Base-by-base conservation (phyloP, 345 rosid genomes). In the Mercurialis annua region DNA sequence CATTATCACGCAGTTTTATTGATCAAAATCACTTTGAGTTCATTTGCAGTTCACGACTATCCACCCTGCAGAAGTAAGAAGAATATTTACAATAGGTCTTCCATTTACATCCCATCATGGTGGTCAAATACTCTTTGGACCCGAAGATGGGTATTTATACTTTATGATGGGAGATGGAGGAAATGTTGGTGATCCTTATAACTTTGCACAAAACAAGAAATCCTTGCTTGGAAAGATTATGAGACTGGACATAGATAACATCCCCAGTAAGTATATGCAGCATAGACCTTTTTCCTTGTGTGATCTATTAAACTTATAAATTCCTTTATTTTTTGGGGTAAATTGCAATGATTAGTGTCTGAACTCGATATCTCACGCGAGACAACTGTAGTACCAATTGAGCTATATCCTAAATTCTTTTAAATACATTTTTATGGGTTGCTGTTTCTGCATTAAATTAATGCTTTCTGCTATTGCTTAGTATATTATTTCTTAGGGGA, bases 101-200 rank as follows among this genome's bases (percentile, higher is more conserved):
- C 93, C 97, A 6, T 89, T 86, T 66, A 86, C 86, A 4, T 74
- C 95, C 54, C 82, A 89, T 24, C 97, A 91, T 48, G 99, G 75
- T 6, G 99, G 99, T 59, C 99, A 94, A 84, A 87, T 94, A 71
- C 90, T 94, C 49, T 91, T 94, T 68, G 99, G 99, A 15, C 99
- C 97, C 2, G 34, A 59, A 1, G 99, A 94, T 43, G 96, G 99
- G 18, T 91, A 85, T 80, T 64, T 94, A 38, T 94, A 94, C 80
- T 85, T 91, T 56, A 90, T 86, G 98, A 91, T 82, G 86, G 97
- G 97, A 43, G 95, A 91, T 51, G 99, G 97, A 20, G 97, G 97
- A 21, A 82, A 85, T 62, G 29, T 36, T 42, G 90, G 82, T 3
- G 97, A 94, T 82, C 91, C 97, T 62, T 82, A 91, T 73, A 87